Base-by-base conservation (phyloP, 139 green algal genomes). In the Gonium pectorale region DNA sequence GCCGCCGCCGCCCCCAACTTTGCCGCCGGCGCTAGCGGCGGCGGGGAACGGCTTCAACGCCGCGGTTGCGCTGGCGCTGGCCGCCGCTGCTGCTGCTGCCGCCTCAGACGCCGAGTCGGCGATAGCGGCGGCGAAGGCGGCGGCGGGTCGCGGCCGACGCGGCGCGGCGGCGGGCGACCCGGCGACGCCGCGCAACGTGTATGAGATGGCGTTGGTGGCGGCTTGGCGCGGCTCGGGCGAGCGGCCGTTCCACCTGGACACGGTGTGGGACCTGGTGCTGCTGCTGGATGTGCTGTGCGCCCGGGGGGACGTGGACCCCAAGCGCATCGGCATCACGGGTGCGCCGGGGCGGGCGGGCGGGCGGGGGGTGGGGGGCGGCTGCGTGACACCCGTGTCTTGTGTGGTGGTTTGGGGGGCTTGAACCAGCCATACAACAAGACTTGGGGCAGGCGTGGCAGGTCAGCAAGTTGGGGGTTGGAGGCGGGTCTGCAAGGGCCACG, bases 221-320 rank as follows among this genome's bases (percentile, higher is more conserved):
- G 90, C 92, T 0, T 95, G 88, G 91, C 86, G 82, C 1, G 83
- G 51, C 56, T 71, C 78, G 35, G 67, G 41, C 13, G 92, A 96
- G 86, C 87, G 62, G 9, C 94, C 94, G 8, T 95, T 95, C 74
- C 81, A 95, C 56, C 83, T 97, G 74, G 94, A 97, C 87, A 95
- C 89, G 46, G 85, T 96, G 72, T 95, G 92, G 90, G 94, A 97
- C 78, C n/a, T 97, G 22, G 27, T 89, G 43, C 70, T 89, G 52
- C 44, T 96, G 46, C 33, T 96, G 67, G 94, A 96, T 89, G 92
- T 90, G 29, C 80, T 97, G 68, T 72, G 56, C 43, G 52, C 41
- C 0, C 88, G 89, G n/a, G 49, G 71, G 19, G 92, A 96, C 26
- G 93, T 96, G 38, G 93, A 97, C 68, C 19, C 74, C 0, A 19